These are phyloP conservation scores for Hypoxylon sp. DNA, from an alignment of 2,329 filamentous ascomycete species.

Conservation along the genomic window DNA sequence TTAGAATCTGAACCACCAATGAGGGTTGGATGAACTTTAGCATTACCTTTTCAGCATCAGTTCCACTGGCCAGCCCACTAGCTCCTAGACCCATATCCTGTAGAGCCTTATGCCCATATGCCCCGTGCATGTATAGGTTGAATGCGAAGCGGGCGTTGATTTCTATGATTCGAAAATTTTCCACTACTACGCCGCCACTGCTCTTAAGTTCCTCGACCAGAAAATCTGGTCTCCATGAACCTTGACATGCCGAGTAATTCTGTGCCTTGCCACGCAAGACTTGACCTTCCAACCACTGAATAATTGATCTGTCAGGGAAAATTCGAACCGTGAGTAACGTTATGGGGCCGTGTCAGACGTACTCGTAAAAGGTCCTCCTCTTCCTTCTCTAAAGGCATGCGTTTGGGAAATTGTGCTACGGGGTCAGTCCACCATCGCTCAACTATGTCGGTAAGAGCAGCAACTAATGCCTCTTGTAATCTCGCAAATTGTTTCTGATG, in stretches of 20 bases:
- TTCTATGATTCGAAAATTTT: conserved; percentile 15
- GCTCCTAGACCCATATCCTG: background rate
- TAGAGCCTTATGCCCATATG: conserved; percentile 10
- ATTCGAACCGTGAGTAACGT: background rate
- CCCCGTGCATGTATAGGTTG: conserved; percentile 6
- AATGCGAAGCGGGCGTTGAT: conserved; percentile 20
- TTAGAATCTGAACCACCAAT: background rate
- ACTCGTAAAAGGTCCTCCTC: conserved; percentile 10
- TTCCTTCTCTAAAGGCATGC: conserved; percentile 17
- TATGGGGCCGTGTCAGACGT: background rate
- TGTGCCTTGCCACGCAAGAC: background rate
- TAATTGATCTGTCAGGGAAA: background rate
- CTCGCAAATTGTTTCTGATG: conserved; percentile 2
- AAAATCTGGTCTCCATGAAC: conserved; percentile 23
- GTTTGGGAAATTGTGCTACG: conserved; percentile 10
- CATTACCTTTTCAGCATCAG: conserved; percentile 1
- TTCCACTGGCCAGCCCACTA: background rate
- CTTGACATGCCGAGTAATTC: background rate
- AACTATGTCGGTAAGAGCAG: conserved; percentile 9
- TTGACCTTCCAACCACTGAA: conserved; percentile 19
- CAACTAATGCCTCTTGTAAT: conserved; percentile 1
- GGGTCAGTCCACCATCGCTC: conserved; percentile 14
- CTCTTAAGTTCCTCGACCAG: conserved; percentile 2
- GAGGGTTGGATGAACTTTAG: background rate
- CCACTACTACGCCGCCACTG: background rate